Percentiles rank a stretch among this genome's conserved stretches.
Conservation (phyloP, 192 early-diverging fungal species). For the Diversispora epigaea region DNA sequence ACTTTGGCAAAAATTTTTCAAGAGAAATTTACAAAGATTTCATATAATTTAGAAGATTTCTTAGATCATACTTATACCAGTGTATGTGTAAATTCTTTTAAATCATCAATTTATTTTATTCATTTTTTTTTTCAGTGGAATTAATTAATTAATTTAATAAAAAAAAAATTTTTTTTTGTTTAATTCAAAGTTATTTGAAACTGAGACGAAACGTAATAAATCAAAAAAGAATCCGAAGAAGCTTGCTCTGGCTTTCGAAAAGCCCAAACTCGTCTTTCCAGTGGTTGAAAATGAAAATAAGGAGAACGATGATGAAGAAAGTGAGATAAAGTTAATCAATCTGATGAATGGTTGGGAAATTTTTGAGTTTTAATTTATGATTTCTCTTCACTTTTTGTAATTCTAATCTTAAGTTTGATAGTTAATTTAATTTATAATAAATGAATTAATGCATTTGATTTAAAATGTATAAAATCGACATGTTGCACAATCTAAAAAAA, state of each 20-base stretch:
- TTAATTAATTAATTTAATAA: background rate
- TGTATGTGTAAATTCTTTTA: constrained; percentile 30
- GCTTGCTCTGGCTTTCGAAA: constrained; percentile 57
- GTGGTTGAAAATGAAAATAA: background rate
- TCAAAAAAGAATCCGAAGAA: constrained; percentile 54
- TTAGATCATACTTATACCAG: constrained; percentile 87
- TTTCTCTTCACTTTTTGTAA: too few relatives aligned
- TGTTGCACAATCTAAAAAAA: too few relatives aligned
- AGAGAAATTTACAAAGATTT: constrained; percentile 84
- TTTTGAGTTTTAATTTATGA: background rate
- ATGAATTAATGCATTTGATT: too few relatives aligned
- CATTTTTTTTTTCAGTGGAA: background rate
- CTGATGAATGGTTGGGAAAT: constrained; percentile 8
- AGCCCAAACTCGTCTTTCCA: constrained; percentile 50
- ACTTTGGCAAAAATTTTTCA: constrained; percentile 82
- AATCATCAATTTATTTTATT: constrained; percentile 1
- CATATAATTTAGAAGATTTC: constrained; percentile 93
- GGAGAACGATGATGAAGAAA: background rate
- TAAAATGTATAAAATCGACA: too few relatives aligned
- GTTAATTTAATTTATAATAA: too few relatives aligned
- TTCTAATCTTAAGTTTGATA: too few relatives aligned
- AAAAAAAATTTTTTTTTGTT: too few relatives aligned
- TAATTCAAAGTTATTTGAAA: constrained; percentile 54
- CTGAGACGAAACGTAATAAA: constrained; percentile 51
- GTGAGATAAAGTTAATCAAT: background rate